Evolutionary conservation across 1,139 yeast species (phyloP).

Genomic region (Diutina rugosa): DNA sequence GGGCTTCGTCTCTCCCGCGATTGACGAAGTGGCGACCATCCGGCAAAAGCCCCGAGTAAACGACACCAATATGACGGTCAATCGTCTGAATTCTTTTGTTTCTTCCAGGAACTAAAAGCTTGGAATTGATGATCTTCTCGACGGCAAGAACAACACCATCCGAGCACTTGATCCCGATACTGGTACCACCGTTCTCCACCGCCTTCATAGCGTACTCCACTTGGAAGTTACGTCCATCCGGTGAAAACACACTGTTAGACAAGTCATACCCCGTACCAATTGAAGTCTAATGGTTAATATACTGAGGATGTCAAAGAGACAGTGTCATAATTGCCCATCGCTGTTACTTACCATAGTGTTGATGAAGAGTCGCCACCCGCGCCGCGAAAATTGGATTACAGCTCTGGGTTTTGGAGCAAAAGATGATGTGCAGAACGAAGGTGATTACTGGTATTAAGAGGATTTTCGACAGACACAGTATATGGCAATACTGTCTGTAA

Average conservation of each 20-base stretch:
- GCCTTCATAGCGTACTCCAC: conserved; percentile 98
- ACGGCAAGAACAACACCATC: conserved; percentile 97
- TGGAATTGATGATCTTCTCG: conserved; percentile 80
- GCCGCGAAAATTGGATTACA: background rate
- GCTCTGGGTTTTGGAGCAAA: too few species aligned
- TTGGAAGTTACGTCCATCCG: conserved; percentile 95
- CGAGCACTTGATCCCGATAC: conserved; percentile 81
- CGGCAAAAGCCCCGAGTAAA: conserved; percentile 87
- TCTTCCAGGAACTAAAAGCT: conserved; percentile 77
- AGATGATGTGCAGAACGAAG: background rate
- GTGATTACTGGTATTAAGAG: too few species aligned
- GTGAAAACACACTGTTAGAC: conserved; percentile 76
- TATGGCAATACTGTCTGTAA: too few species aligned
- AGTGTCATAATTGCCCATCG: background rate
- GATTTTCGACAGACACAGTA: too few species aligned
- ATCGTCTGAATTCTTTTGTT: conserved; percentile 86
- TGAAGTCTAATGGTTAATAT: conserved; percentile 42
- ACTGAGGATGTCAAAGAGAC: background rate
- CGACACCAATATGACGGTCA: conserved; percentile 90
- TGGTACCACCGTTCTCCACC: conserved; percentile 93
- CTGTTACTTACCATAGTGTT: conserved; percentile 1
- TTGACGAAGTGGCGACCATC: conserved; percentile 92
- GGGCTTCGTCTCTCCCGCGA: conserved; percentile 89
- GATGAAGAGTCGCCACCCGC: conserved; percentile 1
- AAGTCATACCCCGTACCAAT: conserved; percentile 97